These are phyloP conservation scores for Talaromyces verruculosus DNA, from an alignment of 2,329 filamentous ascomycete genomes.

Conservation along the genomic window DNA sequence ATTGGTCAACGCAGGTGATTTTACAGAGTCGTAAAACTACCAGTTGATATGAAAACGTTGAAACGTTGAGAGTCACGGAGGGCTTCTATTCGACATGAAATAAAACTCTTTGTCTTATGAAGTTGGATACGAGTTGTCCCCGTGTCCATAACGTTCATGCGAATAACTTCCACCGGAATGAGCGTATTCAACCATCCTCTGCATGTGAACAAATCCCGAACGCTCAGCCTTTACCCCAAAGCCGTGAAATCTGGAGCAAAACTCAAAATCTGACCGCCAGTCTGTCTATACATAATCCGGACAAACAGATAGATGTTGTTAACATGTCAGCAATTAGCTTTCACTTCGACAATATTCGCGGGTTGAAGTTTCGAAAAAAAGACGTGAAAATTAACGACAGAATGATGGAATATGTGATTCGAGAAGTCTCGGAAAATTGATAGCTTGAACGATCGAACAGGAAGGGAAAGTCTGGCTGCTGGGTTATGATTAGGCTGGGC, in stretches of 20 bases:
- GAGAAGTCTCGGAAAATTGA: no score
- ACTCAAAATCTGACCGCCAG: not conserved
- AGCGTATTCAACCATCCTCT: not conserved
- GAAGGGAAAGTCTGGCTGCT: no score
- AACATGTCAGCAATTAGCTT: not conserved
- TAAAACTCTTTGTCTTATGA: not conserved
- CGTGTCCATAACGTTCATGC: not conserved
- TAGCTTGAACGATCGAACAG: no score
- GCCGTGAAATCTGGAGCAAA: not conserved
- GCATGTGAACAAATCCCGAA: not conserved
- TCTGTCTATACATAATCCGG: not conserved
- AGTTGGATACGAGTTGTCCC: not conserved
- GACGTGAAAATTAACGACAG: no score
- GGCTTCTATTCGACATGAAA: not conserved
- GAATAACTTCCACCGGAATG: not conserved
- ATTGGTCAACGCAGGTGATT: conserved; percentile 4
- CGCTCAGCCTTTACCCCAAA: not conserved
- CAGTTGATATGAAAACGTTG: not conserved
- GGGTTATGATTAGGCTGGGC: no score
- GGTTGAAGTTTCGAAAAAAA: no score
- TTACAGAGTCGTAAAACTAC: not conserved
- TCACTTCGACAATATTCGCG: not conserved
- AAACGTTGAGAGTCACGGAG: not conserved
- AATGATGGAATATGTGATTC: no score
- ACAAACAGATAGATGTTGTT: not conserved